These are phyloP conservation scores for Hansenula sp. DNA, from an alignment of 1,139 yeast species.

Conservation along the genomic window DNA sequence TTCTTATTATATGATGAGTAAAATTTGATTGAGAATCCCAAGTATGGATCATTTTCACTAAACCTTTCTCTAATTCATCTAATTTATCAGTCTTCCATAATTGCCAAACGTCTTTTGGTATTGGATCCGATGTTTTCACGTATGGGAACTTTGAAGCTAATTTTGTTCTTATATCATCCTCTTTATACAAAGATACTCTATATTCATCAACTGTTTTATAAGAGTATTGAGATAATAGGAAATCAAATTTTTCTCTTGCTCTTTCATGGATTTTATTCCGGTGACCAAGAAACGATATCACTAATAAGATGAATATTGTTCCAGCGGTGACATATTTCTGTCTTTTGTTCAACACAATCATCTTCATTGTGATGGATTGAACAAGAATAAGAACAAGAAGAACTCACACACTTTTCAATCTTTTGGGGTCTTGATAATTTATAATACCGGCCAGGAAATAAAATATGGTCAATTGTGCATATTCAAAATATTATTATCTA, in stretches of 20 bases:
- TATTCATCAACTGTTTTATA: neutral
- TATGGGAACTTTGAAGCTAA: slow-evolving; percentile 14
- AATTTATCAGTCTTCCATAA: slow-evolving; percentile 7
- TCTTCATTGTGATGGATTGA: too few relatives aligned
- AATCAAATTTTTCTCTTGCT: neutral
- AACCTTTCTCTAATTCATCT: slow-evolving; percentile 2
- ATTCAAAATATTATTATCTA: too few relatives aligned
- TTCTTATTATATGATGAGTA: slow-evolving; percentile 47
- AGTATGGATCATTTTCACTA: slow-evolving; percentile 1
- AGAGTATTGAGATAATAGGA: neutral
- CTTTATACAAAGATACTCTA: neutral
- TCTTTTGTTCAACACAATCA: too few relatives aligned
- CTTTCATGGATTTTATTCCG: neutral
- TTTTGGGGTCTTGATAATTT: too few relatives aligned
- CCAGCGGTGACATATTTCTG: too few relatives aligned
- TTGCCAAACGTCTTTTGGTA: slow-evolving; percentile 3
- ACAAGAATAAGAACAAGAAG: too few relatives aligned
- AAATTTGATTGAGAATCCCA: slow-evolving; percentile 2
- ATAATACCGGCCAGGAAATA: too few relatives aligned
- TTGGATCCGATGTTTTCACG: slow-evolving; percentile 5
- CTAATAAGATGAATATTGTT: too few relatives aligned
- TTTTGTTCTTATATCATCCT: neutral
- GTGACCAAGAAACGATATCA: neutral
- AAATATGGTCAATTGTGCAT: too few relatives aligned
- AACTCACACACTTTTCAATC: too few relatives aligned